Base-by-base conservation (phyloP, 2,329 filamentous ascomycete species). In the Pseudocercospora macadamiae region DNA sequence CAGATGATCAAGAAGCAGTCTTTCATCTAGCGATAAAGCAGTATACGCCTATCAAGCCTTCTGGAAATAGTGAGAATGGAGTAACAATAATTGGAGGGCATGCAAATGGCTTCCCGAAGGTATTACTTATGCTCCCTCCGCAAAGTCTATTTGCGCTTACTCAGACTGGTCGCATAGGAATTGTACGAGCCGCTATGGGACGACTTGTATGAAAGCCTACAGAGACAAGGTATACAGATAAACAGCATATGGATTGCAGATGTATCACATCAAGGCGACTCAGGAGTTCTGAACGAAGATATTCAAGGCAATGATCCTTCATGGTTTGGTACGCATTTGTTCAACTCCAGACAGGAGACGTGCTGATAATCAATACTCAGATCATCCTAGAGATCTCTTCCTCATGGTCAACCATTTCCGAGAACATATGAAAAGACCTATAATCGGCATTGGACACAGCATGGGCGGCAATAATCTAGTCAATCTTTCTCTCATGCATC, bases 81-180 rank as follows among this genome's bases (percentile, higher is more conserved):
- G 79, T 97, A 7, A 97, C 91, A 18, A 87, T 97, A 59, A 86
- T 97, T 55, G 91, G 84, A 9, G 88, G 89, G 3, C 93, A 97
- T 76, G 93, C 91, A 51, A 97, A 97, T 77, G 93, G 89, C 9
- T 96, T 97, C 66, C 89, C 91, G 9, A 97, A 97, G 82, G 93
- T 97, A 79, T 76, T 97, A 2, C 97, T 97, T 71, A 93, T 97
- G 69, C 18, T 18, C 26, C 14, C 28, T 19, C 14, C 28, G 16
- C 26, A 9, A 34, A 16, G 25, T 19, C 32, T 42, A 21, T 53
- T 30, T 53, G 34, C 39, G 48, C 48, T 51, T 51, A 51, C 18
- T 18, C 26, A n/a, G 26, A 25, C 45, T 48, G 21, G 26, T 42
- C 32, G n/a, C 18, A 5, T 42, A 49, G 47, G 47, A 49, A 23